Conservation (phyloP, 2,329 filamentous ascomycete genomes). For the Talaromyces sp. region DNA sequence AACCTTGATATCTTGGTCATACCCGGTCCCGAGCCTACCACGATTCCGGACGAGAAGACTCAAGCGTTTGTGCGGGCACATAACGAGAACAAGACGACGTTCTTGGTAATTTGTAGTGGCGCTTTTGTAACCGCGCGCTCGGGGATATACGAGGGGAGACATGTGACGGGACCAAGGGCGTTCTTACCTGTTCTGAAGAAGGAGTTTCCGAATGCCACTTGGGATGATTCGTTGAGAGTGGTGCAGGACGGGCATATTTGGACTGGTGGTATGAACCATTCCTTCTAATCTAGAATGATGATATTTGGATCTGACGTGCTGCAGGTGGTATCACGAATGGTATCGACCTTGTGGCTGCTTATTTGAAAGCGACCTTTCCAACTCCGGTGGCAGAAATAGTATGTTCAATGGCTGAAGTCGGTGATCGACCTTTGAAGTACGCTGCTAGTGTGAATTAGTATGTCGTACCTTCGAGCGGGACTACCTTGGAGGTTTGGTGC, state of each 20-base stretch:
- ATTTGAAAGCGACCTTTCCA: conserved; percentile 23
- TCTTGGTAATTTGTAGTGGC: conserved; percentile 29
- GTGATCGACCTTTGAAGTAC: conserved; percentile 15
- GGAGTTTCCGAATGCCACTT: conserved; percentile 25
- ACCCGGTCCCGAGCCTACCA: conserved; percentile 35
- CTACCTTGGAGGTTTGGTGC: neutral
- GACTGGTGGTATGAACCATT: conserved; percentile 21
- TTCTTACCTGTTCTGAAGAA: conserved; percentile 23
- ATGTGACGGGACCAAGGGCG: conserved; percentile 24
- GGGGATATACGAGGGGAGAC: conserved; percentile 22
- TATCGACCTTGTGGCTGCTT: conserved; percentile 25
- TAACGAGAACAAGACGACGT: conserved; percentile 25
- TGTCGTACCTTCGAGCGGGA: neutral
- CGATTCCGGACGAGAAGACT: conserved; percentile 26
- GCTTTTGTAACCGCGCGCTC: conserved; percentile 23
- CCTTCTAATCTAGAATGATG: neutral
- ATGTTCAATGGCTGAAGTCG: conserved; percentile 34
- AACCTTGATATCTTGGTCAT: conserved; percentile 37
- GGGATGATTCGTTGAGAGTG: conserved; percentile 23
- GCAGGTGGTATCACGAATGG: conserved; percentile 29
- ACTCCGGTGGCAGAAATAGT: conserved; percentile 31
- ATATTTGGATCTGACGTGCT: neutral
- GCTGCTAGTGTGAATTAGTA: neutral
- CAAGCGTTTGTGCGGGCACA: conserved; percentile 33
- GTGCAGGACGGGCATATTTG: conserved; percentile 27